phyloP scores from a whole-genome alignment of 345 rosid genomes.

The Acer yangbiense region DNA sequence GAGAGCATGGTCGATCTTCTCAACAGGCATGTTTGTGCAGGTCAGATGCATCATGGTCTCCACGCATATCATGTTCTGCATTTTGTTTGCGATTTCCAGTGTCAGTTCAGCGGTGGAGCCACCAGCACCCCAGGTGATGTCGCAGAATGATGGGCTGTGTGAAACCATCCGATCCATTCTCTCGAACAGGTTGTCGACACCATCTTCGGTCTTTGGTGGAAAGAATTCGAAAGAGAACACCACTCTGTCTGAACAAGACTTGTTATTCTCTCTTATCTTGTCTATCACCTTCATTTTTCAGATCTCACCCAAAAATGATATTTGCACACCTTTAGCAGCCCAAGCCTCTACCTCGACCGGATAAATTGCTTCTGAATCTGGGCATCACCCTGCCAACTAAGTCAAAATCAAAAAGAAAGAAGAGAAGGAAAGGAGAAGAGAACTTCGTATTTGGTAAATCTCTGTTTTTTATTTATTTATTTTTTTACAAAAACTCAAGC shows the following conservation, averaged over 20 bases:
- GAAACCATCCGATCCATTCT: constrained; percentile 94
- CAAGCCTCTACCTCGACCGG: no score
- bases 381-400: no score
- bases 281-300: constrained; percentile 82
- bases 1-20: constrained; percentile 93
- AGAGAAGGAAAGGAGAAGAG: no score
- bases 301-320: no score
- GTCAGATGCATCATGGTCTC: constrained; percentile 99
- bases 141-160: constrained; percentile 89
- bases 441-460: no score
- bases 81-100: constrained; percentile 85
- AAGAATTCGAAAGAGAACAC: constrained; percentile 98
- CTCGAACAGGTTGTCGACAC: constrained; percentile 95
- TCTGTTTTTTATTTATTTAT: no score
- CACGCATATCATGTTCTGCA: constrained; percentile 97
- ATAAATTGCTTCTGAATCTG: no score
- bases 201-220: constrained; percentile 98
- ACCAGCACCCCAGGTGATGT: constrained; percentile 99
- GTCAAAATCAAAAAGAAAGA: no score
- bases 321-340: no score
- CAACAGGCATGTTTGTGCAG: constrained; percentile 96
- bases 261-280: constrained; percentile 49
- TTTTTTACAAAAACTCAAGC: no score
- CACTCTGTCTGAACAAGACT: constrained; percentile 38
- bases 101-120: constrained; percentile 98